A percentile compares a stretch with the other conserved stretches of the same genome.
Conservation (phyloP, 345 rosid genomes). For the Lepidium didymum region DNA sequence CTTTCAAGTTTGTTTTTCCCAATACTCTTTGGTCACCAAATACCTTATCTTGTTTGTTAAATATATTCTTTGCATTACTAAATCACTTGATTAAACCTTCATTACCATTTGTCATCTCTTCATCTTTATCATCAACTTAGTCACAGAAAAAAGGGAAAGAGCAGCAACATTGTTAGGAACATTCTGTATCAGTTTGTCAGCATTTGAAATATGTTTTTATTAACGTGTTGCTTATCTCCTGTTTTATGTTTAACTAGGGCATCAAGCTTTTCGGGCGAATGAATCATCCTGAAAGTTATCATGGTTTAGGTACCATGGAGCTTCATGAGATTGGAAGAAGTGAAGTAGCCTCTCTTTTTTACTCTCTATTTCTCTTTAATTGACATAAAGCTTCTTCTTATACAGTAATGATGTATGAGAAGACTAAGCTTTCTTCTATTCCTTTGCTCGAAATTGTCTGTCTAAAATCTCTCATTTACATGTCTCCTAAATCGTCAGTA, state of each 20-base stretch:
- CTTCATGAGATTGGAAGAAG: conserved; percentile 12
- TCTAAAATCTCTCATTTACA: conserved; percentile 8
- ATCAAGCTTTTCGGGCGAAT: background rate
- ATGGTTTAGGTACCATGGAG: conserved; percentile 33
- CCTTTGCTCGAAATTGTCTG: background rate
- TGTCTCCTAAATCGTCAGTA: conserved; percentile 11
- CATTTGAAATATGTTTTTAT: background rate
- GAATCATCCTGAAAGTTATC: conserved; percentile 11
- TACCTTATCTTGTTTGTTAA: background rate
- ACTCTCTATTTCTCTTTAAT: background rate
- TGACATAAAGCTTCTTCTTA: background rate
- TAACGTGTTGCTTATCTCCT: background rate
- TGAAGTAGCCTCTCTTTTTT: conserved; percentile 2
- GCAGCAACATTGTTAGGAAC: background rate
- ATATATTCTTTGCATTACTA: background rate
- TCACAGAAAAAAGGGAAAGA: background rate
- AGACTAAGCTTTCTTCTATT: conserved; percentile 12
- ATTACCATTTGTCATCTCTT: background rate
- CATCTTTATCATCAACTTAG: background rate
- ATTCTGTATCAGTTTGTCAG: background rate
- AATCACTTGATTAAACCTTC: background rate
- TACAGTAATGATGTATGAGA: conserved; percentile 17
- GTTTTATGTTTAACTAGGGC: background rate
- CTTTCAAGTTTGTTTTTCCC: background rate
- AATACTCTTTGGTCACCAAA: background rate